Evolutionary conservation across 2,329 filamentous ascomycete genomes (phyloP).

Genomic region (Amesomyces nigricolor): DNA sequence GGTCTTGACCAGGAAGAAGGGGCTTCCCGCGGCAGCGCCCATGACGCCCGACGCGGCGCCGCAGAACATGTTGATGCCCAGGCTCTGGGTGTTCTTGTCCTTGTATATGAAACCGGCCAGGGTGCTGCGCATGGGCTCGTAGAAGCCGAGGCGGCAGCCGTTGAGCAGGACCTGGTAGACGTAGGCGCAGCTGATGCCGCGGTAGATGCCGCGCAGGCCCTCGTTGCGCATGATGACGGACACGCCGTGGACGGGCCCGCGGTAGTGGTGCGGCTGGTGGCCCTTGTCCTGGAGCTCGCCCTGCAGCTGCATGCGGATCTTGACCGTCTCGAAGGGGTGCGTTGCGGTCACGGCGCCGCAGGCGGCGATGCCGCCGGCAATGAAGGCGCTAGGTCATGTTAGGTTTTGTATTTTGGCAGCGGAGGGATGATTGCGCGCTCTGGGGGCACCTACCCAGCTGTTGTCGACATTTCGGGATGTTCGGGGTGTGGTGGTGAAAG

Average conservation of each 20-base stretch:
- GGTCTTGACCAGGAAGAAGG: conserved; percentile 98
- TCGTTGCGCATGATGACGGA: conserved; percentile 87
- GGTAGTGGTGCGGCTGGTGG: conserved; percentile 82
- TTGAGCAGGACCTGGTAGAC: conserved; percentile 95
- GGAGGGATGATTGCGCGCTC: conserved; percentile 1
- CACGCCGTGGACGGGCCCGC: conserved; percentile 85
- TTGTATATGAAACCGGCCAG: conserved; percentile 65
- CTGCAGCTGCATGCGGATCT: conserved; percentile 95
- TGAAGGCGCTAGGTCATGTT: conserved; percentile 62
- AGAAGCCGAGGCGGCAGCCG: conserved; percentile 93
- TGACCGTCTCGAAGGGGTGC: conserved; percentile 97
- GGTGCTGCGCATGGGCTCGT: conserved; percentile 80
- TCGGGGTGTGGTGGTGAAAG: not conserved
- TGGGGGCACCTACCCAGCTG: conserved; percentile 34
- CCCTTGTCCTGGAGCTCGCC: conserved; percentile 87
- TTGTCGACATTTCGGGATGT: conserved; percentile 45
- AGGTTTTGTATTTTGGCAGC: not conserved
- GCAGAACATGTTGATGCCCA: conserved; percentile 89
- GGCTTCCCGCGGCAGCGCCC: conserved; percentile 86
- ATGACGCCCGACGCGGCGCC: conserved; percentile 85
- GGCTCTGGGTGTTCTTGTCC: conserved; percentile 69
- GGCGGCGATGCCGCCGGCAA: conserved; percentile 92
- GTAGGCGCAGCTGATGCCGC: conserved; percentile 87
- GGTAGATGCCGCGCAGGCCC: conserved; percentile 76
- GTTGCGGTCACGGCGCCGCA: conserved; percentile 97